Conservation (phyloP, 352 stramenopile species). For the Pythium rhizo-oryzae region DNA sequence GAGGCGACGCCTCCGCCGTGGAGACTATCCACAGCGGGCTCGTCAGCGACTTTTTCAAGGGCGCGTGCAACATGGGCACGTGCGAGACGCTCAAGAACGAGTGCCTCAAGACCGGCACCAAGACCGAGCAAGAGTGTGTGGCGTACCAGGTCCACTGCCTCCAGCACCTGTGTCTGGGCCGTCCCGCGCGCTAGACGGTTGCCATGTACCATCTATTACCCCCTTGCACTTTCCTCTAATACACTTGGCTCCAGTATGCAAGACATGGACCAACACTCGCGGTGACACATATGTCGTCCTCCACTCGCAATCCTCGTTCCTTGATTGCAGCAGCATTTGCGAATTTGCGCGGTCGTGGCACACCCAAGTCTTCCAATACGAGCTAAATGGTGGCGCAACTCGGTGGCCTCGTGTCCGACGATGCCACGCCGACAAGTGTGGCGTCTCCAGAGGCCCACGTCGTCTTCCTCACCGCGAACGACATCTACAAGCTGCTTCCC, state of each 20-base stretch:
- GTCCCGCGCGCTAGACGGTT: background rate
- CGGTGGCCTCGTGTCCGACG: background rate
- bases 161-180: background rate
- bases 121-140: background rate
- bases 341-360: background rate
- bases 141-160: background rate
- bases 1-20: too few species aligned
- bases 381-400: background rate
- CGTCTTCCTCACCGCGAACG: constrained; percentile 23
- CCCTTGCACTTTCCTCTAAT: background rate
- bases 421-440: background rate
- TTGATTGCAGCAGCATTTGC: background rate
- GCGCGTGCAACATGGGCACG: background rate
- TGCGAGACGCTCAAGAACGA: background rate
- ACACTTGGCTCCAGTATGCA: background rate
- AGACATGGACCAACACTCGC: background rate
- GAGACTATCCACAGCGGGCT: background rate
- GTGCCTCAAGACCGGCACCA: background rate
- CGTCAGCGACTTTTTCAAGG: background rate
- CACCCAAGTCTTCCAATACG: background rate
- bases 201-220: too few species aligned
- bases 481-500: constrained; percentile 28
- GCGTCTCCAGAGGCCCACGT: constrained; percentile 2
- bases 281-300: background rate
- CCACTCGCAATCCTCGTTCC: background rate